phyloP scores from a whole-genome alignment of 2,329 filamentous ascomycete genomes.

The Colletotrichum chrysophilum region DNA sequence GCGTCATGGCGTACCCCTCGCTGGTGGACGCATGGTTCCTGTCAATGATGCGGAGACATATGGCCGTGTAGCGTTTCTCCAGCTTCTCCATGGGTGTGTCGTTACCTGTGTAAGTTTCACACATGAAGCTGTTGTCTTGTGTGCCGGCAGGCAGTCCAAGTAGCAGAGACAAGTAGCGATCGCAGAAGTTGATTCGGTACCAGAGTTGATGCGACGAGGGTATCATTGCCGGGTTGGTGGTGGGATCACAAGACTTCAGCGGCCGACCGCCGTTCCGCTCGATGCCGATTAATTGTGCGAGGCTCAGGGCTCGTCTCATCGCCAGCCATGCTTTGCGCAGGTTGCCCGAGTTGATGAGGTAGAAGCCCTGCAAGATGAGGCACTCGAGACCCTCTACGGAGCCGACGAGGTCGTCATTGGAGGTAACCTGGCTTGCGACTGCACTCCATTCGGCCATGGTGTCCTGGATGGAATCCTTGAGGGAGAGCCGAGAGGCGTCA shows the following conservation, averaged over 20 bases:
- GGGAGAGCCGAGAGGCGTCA: conserved; percentile 29
- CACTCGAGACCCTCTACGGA: conserved; percentile 59
- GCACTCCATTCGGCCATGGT: conserved; percentile 37
- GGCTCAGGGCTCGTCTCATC: conserved; percentile 51
- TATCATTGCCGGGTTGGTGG: conserved; percentile 31
- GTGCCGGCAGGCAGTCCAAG: conserved; percentile 53
- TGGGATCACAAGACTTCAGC: conserved; percentile 44
- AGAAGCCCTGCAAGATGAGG: conserved; percentile 52
- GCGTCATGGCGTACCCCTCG: conserved; percentile 44
- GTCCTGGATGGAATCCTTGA: conserved; percentile 25
- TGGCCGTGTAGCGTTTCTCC: conserved; percentile 47
- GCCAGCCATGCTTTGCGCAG: conserved; percentile 59
- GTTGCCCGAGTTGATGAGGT: conserved; percentile 58
- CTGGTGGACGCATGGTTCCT: conserved; percentile 43
- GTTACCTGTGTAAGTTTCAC: conserved; percentile 27
- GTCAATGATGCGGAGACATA: conserved; percentile 51
- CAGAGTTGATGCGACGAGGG: conserved; percentile 38
- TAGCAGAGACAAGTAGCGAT: conserved; percentile 56
- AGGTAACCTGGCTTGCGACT: conserved; percentile 46
- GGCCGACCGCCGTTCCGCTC: conserved; percentile 36
- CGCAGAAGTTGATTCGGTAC: conserved; percentile 53
- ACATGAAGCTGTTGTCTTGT: conserved; percentile 43
- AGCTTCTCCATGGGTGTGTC: conserved; percentile 47
- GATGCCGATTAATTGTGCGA: conserved; percentile 57
- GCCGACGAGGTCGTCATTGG: conserved; percentile 56